These are phyloP conservation scores for Talaromyces thailandensis DNA, from an alignment of 495 filamentous ascomycete genomes.

Conservation along the genomic window DNA sequence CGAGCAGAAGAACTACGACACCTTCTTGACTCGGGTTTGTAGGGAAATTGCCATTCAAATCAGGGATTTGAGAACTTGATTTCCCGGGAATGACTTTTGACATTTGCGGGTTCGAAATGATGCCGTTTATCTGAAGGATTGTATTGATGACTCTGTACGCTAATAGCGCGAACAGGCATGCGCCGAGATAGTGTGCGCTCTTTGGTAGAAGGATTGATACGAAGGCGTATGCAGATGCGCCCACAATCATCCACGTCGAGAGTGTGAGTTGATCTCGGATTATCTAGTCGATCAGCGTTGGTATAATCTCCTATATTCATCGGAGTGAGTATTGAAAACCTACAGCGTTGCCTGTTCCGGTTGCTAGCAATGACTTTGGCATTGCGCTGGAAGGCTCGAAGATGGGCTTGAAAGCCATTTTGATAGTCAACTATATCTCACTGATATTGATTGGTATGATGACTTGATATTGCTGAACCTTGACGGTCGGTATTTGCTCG, in stretches of 20 bases:
- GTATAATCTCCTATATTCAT: neutral
- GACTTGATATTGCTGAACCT: neutral
- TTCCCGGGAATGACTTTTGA: conserved; percentile 23
- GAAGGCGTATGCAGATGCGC: conserved; percentile 29
- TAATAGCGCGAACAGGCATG: conserved; percentile 12
- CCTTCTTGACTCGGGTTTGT: conserved; percentile 17
- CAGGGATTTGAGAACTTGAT: conserved; percentile 24
- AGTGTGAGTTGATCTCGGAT: conserved; percentile 20
- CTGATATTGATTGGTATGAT: neutral
- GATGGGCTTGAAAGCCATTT: neutral
- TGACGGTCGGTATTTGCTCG: neutral
- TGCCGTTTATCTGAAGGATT: conserved; percentile 14
- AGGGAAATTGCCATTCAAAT: conserved; percentile 19
- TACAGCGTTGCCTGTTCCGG: neutral
- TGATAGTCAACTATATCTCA: neutral
- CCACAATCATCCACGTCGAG: conserved; percentile 32
- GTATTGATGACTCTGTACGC: conserved; percentile 15
- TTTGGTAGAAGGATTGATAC: conserved; percentile 14
- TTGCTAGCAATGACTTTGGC: neutral
- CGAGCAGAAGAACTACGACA: conserved; percentile 33
- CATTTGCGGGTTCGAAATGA: conserved; percentile 26
- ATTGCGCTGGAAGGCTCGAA: neutral
- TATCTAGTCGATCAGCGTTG: neutral
- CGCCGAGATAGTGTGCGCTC: neutral
- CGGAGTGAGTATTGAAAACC: neutral